A percentile compares a stretch with the other conserved stretches of the same genome.
Evolutionary conservation across 2,329 filamentous ascomycete genomes (phyloP).

Genomic region (Xylaria sp.): DNA sequence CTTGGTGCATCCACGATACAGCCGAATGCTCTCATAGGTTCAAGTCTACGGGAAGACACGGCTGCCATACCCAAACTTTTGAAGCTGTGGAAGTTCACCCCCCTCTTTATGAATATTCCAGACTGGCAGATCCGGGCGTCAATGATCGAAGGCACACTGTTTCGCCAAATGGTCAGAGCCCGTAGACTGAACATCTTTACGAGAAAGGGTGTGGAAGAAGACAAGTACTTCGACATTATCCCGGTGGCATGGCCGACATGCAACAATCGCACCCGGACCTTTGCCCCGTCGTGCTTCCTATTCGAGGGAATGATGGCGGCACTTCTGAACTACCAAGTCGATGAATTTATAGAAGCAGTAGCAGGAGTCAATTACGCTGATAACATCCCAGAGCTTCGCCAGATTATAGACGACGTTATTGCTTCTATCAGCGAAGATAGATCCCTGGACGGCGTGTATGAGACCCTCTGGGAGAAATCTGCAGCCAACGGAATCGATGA

Average conservation of each 20-base stretch:
- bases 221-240: conserved; percentile 40
- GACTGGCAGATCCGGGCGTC: conserved; percentile 33
- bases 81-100: conserved; percentile 18
- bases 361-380: conserved; percentile 16
- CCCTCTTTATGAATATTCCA: conserved; percentile 22
- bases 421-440: conserved; percentile 11
- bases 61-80: conserved; percentile 13
- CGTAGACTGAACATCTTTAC: conserved; percentile 35
- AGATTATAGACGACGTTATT: conserved; percentile 24
- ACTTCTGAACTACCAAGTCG: conserved; percentile 34
- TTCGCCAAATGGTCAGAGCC: conserved; percentile 25
- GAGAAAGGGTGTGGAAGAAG: conserved; percentile 28
- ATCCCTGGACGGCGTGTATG: conserved; percentile 3
- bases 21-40: conserved; percentile 7
- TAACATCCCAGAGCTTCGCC: conserved; percentile 19
- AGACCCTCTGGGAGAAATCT: conserved; percentile 3
- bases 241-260: conserved; percentile 38
- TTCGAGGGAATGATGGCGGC: conserved; percentile 39
- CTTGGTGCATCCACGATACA: background rate
- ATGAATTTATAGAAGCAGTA: conserved; percentile 39
- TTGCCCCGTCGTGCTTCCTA: conserved; percentile 29
- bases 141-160: conserved; percentile 26
- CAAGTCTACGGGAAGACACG: conserved; percentile 12
- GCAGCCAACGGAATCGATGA: conserved; percentile 10
- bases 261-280: conserved; percentile 26